A percentile compares a stretch with the other conserved stretches of the same genome.
Conservation (phyloP, 1,284 basidiomycete species). For the Apiotrichum siamense region DNA sequence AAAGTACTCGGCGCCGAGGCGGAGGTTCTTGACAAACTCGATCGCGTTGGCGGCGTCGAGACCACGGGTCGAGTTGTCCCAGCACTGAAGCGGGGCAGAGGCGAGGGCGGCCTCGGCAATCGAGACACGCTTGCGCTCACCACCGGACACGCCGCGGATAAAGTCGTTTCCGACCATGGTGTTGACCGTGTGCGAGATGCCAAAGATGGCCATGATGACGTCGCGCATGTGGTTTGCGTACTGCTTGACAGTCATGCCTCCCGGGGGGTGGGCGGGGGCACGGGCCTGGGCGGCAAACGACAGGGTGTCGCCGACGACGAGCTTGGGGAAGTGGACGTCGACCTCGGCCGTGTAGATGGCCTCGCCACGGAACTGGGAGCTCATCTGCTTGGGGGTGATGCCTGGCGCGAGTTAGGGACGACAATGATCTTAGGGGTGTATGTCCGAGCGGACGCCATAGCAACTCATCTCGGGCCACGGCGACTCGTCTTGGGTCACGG, state of each 20-base stretch:
- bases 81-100: conserved; percentile 45
- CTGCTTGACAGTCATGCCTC: conserved; percentile 39
- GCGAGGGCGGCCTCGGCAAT: conserved; percentile 50
- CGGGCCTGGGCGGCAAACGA: conserved; percentile 39
- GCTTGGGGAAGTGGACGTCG: conserved; percentile 53
- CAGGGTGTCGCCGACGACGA: conserved; percentile 51
- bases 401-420: conserved; percentile 18
- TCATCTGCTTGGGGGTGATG: conserved; percentile 45
- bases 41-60: conserved; percentile 55
- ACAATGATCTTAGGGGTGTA: too few species aligned
- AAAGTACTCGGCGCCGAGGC: conserved; percentile 50
- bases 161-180: conserved; percentile 49
- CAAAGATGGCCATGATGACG: conserved; percentile 51
- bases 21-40: conserved; percentile 54
- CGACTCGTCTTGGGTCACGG: too few species aligned
- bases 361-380: conserved; percentile 45
- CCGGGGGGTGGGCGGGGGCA: conserved; percentile 46
- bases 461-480: too few species aligned
- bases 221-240: conserved; percentile 49
- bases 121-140: conserved; percentile 54
- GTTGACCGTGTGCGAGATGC: conserved; percentile 52
- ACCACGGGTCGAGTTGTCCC: conserved; percentile 53
- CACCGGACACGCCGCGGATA: conserved; percentile 53
- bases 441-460: too few species aligned
- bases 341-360: conserved; percentile 50